phyloP scores from a whole-genome alignment of 768 basidiomycete species.

The Auricularia cornea region DNA sequence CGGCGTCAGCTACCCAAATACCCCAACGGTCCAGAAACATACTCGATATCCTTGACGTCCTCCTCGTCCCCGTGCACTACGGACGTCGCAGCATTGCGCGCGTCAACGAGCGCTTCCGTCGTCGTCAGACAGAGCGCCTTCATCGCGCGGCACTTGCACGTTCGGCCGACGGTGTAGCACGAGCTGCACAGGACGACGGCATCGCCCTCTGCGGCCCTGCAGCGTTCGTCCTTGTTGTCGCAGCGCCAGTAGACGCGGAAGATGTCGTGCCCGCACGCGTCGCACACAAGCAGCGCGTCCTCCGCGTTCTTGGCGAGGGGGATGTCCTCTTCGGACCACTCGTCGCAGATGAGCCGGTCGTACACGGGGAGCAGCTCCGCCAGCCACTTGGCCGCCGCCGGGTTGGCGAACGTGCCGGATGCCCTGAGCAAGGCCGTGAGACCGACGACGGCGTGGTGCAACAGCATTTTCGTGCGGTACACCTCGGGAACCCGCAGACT shows the following conservation, averaged over 20 bases:
- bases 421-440: slow-evolving; percentile 16
- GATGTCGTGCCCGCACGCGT: background rate
- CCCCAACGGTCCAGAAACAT: background rate
- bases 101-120: background rate
- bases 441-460: slow-evolving; percentile 43
- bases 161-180: background rate
- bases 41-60: background rate
- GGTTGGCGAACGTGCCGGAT: background rate
- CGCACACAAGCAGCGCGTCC: background rate
- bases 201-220: background rate
- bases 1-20: background rate
- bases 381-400: background rate
- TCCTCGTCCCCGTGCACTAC: background rate
- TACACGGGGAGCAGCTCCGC: background rate
- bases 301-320: background rate
- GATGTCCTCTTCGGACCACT: background rate
- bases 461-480: slow-evolving; percentile 63
- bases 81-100: background rate
- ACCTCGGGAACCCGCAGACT: slow-evolving; percentile 78
- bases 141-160: background rate
- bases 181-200: background rate
- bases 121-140: background rate
- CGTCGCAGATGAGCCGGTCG: background rate
- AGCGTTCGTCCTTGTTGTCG: background rate
- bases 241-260: background rate